phyloP scores from a whole-genome alignment of 768 basidiomycete species.

The Pseudohyphozyma bogoriensis region DNA sequence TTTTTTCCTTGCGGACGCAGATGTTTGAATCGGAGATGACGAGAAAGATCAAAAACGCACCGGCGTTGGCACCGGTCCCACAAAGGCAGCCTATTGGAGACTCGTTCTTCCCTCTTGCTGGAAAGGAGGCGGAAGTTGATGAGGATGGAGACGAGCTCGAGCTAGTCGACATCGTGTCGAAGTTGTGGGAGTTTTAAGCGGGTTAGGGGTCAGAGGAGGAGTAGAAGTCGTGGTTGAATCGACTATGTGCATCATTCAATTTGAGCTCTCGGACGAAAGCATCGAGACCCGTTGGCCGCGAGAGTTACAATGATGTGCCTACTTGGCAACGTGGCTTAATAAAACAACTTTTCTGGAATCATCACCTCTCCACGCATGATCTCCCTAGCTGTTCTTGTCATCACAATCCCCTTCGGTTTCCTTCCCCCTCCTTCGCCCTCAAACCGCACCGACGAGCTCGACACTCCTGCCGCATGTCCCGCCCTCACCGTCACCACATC shows the following conservation, averaged over 20 bases:
- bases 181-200: slow-evolving; percentile 26
- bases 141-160: slow-evolving; percentile 22
- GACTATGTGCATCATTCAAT: too few species aligned
- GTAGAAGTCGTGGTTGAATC: too few species aligned
- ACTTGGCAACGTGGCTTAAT: too few species aligned
- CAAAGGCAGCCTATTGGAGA: slow-evolving; percentile 25
- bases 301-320: too few species aligned
- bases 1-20: slow-evolving; percentile 40
- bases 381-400: slow-evolving; percentile 26
- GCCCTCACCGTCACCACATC: slow-evolving; percentile 11
- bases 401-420: slow-evolving; percentile 12
- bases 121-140: slow-evolving; percentile 7
- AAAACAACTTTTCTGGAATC: slow-evolving; percentile 14
- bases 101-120: slow-evolving; percentile 25
- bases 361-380: slow-evolving; percentile 22
- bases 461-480: slow-evolving; percentile 20
- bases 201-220: too few species aligned
- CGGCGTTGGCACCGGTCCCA: slow-evolving; percentile 41
- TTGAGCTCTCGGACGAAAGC: too few species aligned
- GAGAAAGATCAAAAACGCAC: slow-evolving; percentile 71
- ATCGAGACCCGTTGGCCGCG: too few species aligned
- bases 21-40: slow-evolving; percentile 75
- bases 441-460: slow-evolving; percentile 20
- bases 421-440: background rate
- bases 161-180: slow-evolving; percentile 22